Evolutionary conservation across 208 protist species (phyloP).

Genomic region (Trypanosoma vivax): DNA sequence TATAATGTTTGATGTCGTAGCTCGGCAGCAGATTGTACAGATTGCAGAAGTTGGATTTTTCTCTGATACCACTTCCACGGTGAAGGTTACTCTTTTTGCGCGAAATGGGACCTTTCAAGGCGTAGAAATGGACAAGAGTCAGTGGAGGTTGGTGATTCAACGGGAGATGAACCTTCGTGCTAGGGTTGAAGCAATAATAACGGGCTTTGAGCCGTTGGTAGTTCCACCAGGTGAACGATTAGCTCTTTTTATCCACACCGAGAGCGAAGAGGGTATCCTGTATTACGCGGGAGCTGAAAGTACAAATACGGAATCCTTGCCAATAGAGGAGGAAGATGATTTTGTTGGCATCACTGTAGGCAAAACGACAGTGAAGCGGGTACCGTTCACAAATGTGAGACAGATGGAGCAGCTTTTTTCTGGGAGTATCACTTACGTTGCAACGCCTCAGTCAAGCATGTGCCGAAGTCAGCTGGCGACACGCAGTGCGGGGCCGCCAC

Average conservation of each 20-base stretch:
- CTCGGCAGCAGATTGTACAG: constrained; percentile 55
- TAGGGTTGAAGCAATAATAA: constrained; percentile 42
- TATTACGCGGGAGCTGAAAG: constrained; percentile 81
- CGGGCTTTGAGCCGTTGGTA: constrained; percentile 65
- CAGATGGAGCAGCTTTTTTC: constrained; percentile 69
- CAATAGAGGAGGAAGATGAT: constrained; percentile 72
- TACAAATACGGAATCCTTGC: constrained; percentile 52
- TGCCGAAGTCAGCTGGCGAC: constrained; percentile 18
- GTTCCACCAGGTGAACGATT: constrained; percentile 53
- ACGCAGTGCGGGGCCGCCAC: neutral
- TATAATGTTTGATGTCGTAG: constrained; percentile 89
- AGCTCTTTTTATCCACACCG: constrained; percentile 81
- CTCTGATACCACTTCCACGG: constrained; percentile 57
- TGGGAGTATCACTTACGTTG: constrained; percentile 77
- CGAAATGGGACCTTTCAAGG: constrained; percentile 72
- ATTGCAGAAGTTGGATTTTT: constrained; percentile 74
- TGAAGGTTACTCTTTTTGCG: constrained; percentile 61
- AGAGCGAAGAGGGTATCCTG: constrained; percentile 67
- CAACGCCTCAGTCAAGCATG: constrained; percentile 40
- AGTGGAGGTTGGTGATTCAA: constrained; percentile 57
- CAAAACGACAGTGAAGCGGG: constrained; percentile 71
- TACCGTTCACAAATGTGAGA: constrained; percentile 66
- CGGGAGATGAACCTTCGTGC: constrained; percentile 47
- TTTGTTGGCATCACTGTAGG: constrained; percentile 85
- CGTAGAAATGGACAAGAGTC: constrained; percentile 33